These are phyloP conservation scores for Aspergillus heteromorphus DNA, from an alignment of 495 filamentous ascomycete species.

Conservation along the genomic window DNA sequence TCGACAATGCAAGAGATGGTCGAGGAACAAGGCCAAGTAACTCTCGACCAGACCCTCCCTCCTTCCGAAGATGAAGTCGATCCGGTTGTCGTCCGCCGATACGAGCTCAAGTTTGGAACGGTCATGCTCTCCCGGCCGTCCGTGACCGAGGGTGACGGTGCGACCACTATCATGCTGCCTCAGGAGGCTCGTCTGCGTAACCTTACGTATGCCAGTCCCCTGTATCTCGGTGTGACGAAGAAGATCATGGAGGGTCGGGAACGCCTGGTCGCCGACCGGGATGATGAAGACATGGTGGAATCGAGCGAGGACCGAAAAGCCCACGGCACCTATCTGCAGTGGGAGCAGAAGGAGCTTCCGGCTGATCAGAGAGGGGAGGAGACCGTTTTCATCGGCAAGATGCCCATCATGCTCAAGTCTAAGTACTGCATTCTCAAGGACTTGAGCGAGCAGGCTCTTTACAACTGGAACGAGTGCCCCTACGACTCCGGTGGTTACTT, in stretches of 20 bases:
- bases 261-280: slow-evolving; percentile 50
- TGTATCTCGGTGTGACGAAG: slow-evolving; percentile 80
- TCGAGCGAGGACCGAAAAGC: slow-evolving; percentile 38
- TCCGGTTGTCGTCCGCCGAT: slow-evolving; percentile 75
- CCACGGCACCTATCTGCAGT: slow-evolving; percentile 43
- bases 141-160: slow-evolving; percentile 88
- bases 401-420: slow-evolving; percentile 96
- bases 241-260: slow-evolving; percentile 77
- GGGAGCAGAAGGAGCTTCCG: slow-evolving; percentile 49
- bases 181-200: slow-evolving; percentile 93
- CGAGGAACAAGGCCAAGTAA: slow-evolving; percentile 79
- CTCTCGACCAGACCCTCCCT: slow-evolving; percentile 81
- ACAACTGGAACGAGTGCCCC: slow-evolving; percentile 87
- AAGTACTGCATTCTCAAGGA: slow-evolving; percentile 84
- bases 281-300: slow-evolving; percentile 46
- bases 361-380: slow-evolving; percentile 60
- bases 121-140: slow-evolving; percentile 78
- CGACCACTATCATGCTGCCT: slow-evolving; percentile 71
- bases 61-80: slow-evolving; percentile 60
- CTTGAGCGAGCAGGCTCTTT: slow-evolving; percentile 73
- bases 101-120: slow-evolving; percentile 87
- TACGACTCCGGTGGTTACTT: slow-evolving; percentile 99
- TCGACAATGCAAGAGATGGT: slow-evolving; percentile 91
- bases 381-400: slow-evolving; percentile 80
- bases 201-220: slow-evolving; percentile 86